Percentiles rank a stretch among this genome's conserved stretches.
Conservation (phyloP, 345 rosid genomes). For the Melaleuca quinquenervia region DNA sequence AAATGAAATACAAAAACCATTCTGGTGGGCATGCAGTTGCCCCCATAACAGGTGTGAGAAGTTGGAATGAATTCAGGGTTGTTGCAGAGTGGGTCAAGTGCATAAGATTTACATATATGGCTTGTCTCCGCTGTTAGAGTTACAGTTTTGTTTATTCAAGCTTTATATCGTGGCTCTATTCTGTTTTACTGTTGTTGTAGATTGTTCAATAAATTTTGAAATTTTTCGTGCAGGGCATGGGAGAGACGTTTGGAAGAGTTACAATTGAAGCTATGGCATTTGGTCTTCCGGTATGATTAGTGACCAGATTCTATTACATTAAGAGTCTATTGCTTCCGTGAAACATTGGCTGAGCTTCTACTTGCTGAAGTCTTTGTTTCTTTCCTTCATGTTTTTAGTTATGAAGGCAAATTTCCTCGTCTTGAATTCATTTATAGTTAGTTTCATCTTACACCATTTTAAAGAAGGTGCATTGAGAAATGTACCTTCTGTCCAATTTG, state of each 20-base stretch:
- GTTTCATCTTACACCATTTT: not conserved
- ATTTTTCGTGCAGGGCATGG: constrained; percentile 47
- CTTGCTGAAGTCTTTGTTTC: not conserved
- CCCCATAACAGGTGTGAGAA: not conserved
- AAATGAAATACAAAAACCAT: not conserved
- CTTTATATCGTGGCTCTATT: not conserved
- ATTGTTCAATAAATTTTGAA: not conserved
- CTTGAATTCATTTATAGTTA: not conserved
- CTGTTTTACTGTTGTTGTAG: not conserved
- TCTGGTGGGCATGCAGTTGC: not conserved
- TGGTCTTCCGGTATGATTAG: constrained; percentile 60
- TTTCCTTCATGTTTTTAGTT: not conserved
- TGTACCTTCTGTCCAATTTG: not conserved
- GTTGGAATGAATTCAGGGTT: not conserved
- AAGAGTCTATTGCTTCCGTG: not conserved
- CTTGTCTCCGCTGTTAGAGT: not conserved
- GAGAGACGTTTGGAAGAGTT: constrained; percentile 98
- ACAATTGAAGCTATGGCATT: constrained; percentile 98
- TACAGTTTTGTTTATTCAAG: not conserved
- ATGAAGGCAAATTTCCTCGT: not conserved
- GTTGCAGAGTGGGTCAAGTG: not conserved
- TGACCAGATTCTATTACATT: not conserved
- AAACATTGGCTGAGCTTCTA: not conserved
- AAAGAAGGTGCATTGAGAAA: not conserved
- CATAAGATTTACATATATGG: not conserved